phyloP scores from a whole-genome alignment of 1,284 basidiomycete genomes.

The Erythrobasidium hasegawianum region DNA sequence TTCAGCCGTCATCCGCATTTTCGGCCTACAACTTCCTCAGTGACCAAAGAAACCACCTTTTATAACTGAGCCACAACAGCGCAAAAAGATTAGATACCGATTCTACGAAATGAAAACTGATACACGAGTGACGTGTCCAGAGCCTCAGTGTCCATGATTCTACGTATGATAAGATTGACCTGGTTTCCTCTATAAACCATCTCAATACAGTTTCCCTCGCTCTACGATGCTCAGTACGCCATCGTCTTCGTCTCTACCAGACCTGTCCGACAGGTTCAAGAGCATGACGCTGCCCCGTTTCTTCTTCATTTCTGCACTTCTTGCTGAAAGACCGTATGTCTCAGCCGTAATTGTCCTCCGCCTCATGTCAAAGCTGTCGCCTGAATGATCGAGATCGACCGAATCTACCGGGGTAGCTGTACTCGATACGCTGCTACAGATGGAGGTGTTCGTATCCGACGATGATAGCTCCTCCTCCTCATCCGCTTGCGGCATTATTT shows the following conservation, averaged over 20 bases:
- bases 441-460: constrained; percentile 29
- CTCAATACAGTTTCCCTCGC: too few species aligned
- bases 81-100: too few species aligned
- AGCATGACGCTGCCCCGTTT: constrained; percentile 31
- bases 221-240: too few species aligned
- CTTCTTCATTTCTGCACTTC: constrained; percentile 20
- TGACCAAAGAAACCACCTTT: too few species aligned
- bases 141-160: too few species aligned
- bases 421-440: constrained; percentile 28
- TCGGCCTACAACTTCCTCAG: too few species aligned
- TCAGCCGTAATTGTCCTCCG: constrained; percentile 29
- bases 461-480: constrained; percentile 33
- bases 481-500: background rate
- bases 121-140: too few species aligned
- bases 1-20: too few species aligned
- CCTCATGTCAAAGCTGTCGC: background rate
- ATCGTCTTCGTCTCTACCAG: background rate
- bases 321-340: constrained; percentile 9
- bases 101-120: too few species aligned
- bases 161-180: too few species aligned
- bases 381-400: constrained; percentile 10
- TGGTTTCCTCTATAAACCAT: too few species aligned
- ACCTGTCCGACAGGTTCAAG: constrained; percentile 14
- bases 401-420: constrained; percentile 25
- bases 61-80: too few species aligned